Base-by-base conservation (phyloP, 306 rosid genomes). In the Arachis hypogaea region DNA sequence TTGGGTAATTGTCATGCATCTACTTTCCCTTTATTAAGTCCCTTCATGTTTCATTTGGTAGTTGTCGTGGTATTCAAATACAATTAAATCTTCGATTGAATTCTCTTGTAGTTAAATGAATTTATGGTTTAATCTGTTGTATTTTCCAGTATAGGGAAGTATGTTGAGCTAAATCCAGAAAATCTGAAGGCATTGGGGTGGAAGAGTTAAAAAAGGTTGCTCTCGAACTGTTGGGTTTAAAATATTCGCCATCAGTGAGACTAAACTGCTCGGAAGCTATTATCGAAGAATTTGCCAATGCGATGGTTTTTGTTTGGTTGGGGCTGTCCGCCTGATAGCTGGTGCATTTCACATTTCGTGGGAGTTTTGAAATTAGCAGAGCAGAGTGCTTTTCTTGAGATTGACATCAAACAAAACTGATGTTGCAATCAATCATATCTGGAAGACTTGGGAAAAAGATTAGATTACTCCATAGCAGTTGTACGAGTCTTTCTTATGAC, bases 121-220 rank as follows among this genome's bases (percentile, higher is more conserved):
- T 58, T 41, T 49, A 70, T 7, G 14, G 30, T 57, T 72, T 76
- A 63, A 28, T 9, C 49, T 68, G 66, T 65, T 73, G 59, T 40
- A 59, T 63, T 82, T 76, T 78, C 75, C 92, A 93, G 97, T 85
- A 73, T 93, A 72, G 97, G 98, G 80, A 89, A 80, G 82, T 85
- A 91, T 81, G 61, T 86, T 50, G 94, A 88, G 75, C 83, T 93
- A 72, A 93, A 82, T 71, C 88, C 84, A 74, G 57, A 88, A 4
- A 88, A 91, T 60, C 87, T 91, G 30, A 79, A 82, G 50, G 87
- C 92, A 62, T 77, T 93, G 81, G 94, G 88, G 72, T 86, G 94
- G 92, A 85, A 84, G 82, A 88, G 81, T 76, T 70, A 22, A 46
- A 70, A 52, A 30, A 28, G 30, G 50, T 33, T 62, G 63, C 64